A percentile compares a stretch with the other conserved stretches of the same genome.
Evolutionary conservation across 768 basidiomycete genomes (phyloP).

Genomic region (Cystobasidiopsis lactophilus): DNA sequence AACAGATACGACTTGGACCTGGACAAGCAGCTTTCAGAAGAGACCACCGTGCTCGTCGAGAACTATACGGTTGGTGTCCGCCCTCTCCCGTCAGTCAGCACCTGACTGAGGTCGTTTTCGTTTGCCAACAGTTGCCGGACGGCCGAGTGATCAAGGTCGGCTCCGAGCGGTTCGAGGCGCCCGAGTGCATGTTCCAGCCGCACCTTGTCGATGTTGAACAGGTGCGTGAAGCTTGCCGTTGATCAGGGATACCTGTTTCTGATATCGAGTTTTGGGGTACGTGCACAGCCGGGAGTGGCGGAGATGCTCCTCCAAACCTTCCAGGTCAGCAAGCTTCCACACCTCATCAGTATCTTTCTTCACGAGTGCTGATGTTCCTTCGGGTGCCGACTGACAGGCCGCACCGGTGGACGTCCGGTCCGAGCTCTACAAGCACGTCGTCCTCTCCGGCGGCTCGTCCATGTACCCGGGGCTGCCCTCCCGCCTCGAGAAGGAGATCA

Average conservation of each 20-base stretch:
- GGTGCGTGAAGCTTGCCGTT: too few species aligned
- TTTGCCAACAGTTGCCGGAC: slow-evolving; percentile 50
- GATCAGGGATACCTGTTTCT: slow-evolving; percentile 48
- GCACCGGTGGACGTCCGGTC: slow-evolving; percentile 73
- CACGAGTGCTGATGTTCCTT: too few species aligned
- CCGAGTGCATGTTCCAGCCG: slow-evolving; percentile 99
- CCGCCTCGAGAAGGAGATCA: slow-evolving; percentile 97
- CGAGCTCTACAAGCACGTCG: slow-evolving; percentile 93
- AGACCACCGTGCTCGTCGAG: slow-evolving; percentile 89
- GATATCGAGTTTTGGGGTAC: too few species aligned
- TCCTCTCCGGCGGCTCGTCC: slow-evolving; percentile 88
- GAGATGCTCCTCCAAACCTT: slow-evolving; percentile 97
- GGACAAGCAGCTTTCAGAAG: slow-evolving; percentile 77
- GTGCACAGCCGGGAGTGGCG: slow-evolving; percentile 22
- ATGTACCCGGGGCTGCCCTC: slow-evolving; percentile 98
- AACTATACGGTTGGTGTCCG: slow-evolving; percentile 65
- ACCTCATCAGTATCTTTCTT: too few species aligned
- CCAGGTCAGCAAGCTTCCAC: slow-evolving; percentile 28
- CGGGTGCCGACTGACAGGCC: too few species aligned
- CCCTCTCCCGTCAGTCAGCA: neutral
- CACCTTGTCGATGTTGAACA: slow-evolving; percentile 91
- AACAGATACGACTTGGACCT: slow-evolving; percentile 83
- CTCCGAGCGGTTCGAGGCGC: slow-evolving; percentile 93
- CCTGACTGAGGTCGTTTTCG: neutral
- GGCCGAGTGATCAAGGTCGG: slow-evolving; percentile 94